Evolutionary conservation across 768 basidiomycete species (phyloP).

Genomic region (Phanerodontia chrysosporium): DNA sequence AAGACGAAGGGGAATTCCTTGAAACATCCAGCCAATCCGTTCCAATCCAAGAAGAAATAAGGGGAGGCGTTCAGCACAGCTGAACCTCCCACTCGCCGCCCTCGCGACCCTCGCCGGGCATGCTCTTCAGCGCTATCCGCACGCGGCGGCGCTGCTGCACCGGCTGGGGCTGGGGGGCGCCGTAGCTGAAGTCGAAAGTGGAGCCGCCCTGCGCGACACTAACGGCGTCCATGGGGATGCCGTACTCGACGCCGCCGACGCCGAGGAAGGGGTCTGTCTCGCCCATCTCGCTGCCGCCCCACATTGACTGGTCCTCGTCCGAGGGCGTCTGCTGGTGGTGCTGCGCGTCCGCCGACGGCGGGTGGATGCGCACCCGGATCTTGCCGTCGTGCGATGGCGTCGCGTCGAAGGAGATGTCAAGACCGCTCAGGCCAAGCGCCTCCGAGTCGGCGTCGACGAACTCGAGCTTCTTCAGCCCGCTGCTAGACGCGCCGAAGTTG

Average conservation of each 20-base stretch:
- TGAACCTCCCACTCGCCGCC: slow-evolving; percentile 81
- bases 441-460: slow-evolving; percentile 51
- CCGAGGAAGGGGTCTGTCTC: slow-evolving; percentile 51
- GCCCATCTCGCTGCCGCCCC: slow-evolving; percentile 23
- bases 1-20: background rate
- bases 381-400: slow-evolving; percentile 60
- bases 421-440: slow-evolving; percentile 47
- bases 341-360: slow-evolving; percentile 27
- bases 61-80: slow-evolving; percentile 41
- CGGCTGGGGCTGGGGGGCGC: slow-evolving; percentile 15
- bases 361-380: slow-evolving; percentile 71
- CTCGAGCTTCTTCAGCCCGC: slow-evolving; percentile 43
- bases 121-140: slow-evolving; percentile 61
- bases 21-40: slow-evolving; percentile 6
- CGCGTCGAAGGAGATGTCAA: slow-evolving; percentile 74
- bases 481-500: slow-evolving; percentile 27
- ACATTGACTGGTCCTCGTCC: slow-evolving; percentile 28
- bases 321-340: background rate
- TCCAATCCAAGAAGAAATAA: background rate
- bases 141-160: slow-evolving; percentile 45
- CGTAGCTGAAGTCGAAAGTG: slow-evolving; percentile 16
- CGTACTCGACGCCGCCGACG: slow-evolving; percentile 31
- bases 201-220: background rate
- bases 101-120: slow-evolving; percentile 57
- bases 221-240: slow-evolving; percentile 12